Percentiles rank a stretch among this genome's conserved stretches.
Conservation (phyloP, 768 basidiomycete genomes). For the Strobilomyces confusus region DNA sequence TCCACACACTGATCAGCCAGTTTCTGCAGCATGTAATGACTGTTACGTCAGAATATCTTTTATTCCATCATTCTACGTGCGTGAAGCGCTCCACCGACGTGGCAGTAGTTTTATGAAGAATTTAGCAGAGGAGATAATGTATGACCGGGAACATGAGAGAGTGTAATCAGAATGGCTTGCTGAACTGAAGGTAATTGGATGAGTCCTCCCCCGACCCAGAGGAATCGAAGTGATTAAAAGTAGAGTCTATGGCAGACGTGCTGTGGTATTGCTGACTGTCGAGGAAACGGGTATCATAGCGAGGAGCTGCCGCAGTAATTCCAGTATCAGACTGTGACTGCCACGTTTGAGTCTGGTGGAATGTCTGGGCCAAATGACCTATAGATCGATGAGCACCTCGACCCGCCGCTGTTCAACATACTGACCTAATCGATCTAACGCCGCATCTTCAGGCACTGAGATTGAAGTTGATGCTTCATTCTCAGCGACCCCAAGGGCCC, state of each 20-base stretch:
- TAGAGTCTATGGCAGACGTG: neutral
- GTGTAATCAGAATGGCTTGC: neutral
- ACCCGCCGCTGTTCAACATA: neutral
- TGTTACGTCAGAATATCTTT: neutral
- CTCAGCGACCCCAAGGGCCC: no score
- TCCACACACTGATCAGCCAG: neutral
- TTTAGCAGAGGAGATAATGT: neutral
- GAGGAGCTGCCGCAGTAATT: neutral
- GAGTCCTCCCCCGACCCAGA: neutral
- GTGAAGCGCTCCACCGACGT: neutral
- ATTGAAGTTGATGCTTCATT: neutral
- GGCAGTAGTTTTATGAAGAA: neutral
- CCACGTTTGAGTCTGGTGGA: neutral
- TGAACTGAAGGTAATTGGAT: neutral
- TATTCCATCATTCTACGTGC: neutral
- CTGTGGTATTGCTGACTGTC: conserved; percentile 1
- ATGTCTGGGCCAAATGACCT: neutral
- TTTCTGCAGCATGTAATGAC: neutral
- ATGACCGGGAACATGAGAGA: neutral
- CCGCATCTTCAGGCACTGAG: neutral
- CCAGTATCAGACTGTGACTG: neutral
- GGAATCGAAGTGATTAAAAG: neutral
- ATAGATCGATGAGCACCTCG: neutral
- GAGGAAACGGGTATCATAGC: neutral
- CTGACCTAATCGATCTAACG: neutral